phyloP scores from a whole-genome alignment of 2,329 filamentous ascomycete genomes.

The Myriosclerotinia curreyana region DNA sequence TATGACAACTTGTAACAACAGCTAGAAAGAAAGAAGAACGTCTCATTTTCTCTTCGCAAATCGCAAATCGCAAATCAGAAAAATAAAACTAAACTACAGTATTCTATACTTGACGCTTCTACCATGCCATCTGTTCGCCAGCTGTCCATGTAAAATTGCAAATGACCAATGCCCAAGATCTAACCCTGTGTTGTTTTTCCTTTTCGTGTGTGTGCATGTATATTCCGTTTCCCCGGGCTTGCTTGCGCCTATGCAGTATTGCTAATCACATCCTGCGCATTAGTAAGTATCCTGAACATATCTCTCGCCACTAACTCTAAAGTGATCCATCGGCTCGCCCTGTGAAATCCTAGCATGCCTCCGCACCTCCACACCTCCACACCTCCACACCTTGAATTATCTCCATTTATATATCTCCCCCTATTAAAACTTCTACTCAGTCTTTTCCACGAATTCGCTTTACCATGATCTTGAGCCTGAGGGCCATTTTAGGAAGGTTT shows the following conservation, averaged over 20 bases:
- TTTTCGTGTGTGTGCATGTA: neutral
- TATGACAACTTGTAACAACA: neutral
- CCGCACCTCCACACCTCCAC: neutral
- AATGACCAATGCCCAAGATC: neutral
- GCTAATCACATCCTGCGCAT: constrained; percentile 4
- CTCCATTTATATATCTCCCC: neutral
- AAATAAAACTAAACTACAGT: neutral
- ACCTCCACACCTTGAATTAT: neutral
- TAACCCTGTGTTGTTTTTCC: neutral
- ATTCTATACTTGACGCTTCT: neutral
- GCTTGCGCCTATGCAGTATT: neutral
- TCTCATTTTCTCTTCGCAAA: neutral
- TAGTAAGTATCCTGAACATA: neutral
- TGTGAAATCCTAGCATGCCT: no score
- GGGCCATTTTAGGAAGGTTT: neutral
- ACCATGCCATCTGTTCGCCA: neutral
- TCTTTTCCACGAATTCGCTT: neutral
- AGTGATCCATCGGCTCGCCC: neutral
- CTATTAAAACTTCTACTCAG: neutral
- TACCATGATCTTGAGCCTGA: neutral
- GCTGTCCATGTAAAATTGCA: neutral
- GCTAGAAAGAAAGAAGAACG: neutral
- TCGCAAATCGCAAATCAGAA: neutral
- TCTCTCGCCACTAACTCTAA: neutral
- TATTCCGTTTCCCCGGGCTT: constrained; percentile 1